Evolutionary conservation across 371 early-diverging fungal species (phyloP).

Genomic region (Ordospora pajunii): DNA sequence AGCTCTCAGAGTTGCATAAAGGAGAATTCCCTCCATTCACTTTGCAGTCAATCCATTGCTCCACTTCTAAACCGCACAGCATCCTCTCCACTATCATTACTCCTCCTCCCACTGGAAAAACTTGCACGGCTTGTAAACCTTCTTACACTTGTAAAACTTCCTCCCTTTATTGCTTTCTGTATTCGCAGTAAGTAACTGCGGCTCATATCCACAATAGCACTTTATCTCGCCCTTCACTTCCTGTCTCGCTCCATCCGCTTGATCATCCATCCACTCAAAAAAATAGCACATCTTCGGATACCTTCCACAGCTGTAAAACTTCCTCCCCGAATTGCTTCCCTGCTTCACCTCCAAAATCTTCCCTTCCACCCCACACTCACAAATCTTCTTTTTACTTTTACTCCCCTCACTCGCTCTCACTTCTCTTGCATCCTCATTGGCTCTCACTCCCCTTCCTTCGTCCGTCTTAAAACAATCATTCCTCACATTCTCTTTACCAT

Average conservation of each 20-base stretch:
- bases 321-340: slow-evolving; percentile 65
- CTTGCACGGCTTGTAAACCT: slow-evolving; percentile 57
- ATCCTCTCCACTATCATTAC: not conserved
- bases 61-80: no score
- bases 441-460: not conserved
- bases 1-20: not conserved
- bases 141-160: slow-evolving; percentile 60
- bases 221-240: slow-evolving; percentile 9
- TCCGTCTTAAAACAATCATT: not conserved
- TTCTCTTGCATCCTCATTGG: not conserved
- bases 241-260: not conserved
- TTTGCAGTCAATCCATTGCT: no score
- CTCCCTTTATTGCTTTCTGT: slow-evolving; percentile 57
- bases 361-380: slow-evolving; percentile 63
- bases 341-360: slow-evolving; percentile 62
- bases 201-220: slow-evolving; percentile 56
- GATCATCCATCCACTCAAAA: slow-evolving; percentile 51
- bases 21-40: not conserved
- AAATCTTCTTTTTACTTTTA: slow-evolving; percentile 51
- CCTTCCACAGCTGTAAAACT: slow-evolving; percentile 62
- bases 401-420: not conserved
- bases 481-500: not conserved
- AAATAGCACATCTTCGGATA: slow-evolving; percentile 54
- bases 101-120: slow-evolving; percentile 60
- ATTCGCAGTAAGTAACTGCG: slow-evolving; percentile 44